phyloP scores from a whole-genome alignment of 139 green algal genomes.

The Chlorella vulgaris region DNA sequence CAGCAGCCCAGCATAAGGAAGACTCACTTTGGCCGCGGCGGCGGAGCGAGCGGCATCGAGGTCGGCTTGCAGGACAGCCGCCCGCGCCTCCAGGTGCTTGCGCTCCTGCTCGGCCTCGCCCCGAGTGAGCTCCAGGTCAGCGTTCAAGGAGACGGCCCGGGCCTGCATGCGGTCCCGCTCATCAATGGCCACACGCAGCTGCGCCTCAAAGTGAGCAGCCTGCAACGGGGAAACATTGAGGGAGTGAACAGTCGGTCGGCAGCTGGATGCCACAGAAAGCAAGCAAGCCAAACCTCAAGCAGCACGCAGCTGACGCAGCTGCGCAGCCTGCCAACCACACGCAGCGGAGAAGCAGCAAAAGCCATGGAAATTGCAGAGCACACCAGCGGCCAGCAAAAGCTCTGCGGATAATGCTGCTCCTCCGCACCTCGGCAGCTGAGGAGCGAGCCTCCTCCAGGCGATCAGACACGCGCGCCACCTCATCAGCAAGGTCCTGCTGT shows the following conservation, averaged over 20 bases:
- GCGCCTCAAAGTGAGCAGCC: neutral
- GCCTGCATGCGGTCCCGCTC: neutral
- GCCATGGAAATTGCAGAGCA: no score
- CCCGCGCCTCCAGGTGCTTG: neutral
- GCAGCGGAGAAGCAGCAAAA: neutral
- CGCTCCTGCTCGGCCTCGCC: neutral
- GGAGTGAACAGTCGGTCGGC: neutral
- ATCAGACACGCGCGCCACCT: neutral
- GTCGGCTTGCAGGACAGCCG: neutral
- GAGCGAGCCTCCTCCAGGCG: neutral
- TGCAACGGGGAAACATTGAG: neutral
- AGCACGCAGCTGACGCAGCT: no score
- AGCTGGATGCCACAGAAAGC: neutral
- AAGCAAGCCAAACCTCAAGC: no score
- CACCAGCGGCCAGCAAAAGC: no score
- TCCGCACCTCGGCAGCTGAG: neutral
- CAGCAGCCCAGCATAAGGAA: neutral
- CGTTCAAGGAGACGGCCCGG: neutral
- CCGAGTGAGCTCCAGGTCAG: neutral
- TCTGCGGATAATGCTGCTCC: no score
- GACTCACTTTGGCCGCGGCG: neutral
- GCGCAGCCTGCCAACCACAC: no score
- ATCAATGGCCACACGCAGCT: neutral
- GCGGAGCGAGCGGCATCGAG: neutral
- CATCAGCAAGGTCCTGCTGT: neutral